Percentiles rank a stretch among this genome's conserved stretches.
These are phyloP conservation scores for Coriaria nepalensis DNA, from an alignment of 306 rosid species.

Conservation along the genomic window DNA sequence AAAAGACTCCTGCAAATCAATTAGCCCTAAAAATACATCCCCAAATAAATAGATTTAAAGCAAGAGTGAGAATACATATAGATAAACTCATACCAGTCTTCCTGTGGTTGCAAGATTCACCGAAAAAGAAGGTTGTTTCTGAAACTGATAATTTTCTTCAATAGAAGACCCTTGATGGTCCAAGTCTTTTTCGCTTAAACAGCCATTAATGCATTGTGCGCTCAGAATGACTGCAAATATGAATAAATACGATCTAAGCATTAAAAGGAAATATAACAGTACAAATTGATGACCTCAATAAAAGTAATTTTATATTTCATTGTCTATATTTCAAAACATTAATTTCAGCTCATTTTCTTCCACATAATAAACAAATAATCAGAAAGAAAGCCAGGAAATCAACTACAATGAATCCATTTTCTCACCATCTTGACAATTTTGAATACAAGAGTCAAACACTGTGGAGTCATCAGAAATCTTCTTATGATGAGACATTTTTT, in stretches of 20 bases:
- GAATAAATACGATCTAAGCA: slow-evolving; percentile 19
- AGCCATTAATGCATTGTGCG: slow-evolving; percentile 24
- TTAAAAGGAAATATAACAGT: background rate
- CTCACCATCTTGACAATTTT: slow-evolving; percentile 52
- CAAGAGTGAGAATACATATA: too few species aligned
- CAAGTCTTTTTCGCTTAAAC: slow-evolving; percentile 30
- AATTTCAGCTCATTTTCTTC: background rate
- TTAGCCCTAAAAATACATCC: slow-evolving; percentile 9
- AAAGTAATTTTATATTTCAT: background rate
- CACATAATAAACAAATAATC: background rate
- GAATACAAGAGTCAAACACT: slow-evolving; percentile 38
- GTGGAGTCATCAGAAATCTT: slow-evolving; percentile 32
- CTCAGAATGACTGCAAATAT: slow-evolving; percentile 35
- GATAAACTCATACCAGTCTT: slow-evolving; percentile 30
- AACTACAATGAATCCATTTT: slow-evolving; percentile 7
- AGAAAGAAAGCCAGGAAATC: slow-evolving; percentile 1
- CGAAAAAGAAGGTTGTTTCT: slow-evolving; percentile 28
- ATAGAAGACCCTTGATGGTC: slow-evolving; percentile 24
- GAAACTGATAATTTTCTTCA: slow-evolving; percentile 28
- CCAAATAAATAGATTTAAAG: too few species aligned
- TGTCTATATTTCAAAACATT: too few species aligned
- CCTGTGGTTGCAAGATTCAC: slow-evolving; percentile 26
- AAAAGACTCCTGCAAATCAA: slow-evolving; percentile 40
- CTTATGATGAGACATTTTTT: slow-evolving; percentile 44
- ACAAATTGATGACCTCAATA: background rate